A percentile compares a stretch with the other conserved stretches of the same genome.
Evolutionary conservation across 768 basidiomycete species (phyloP).

Genomic region (Mycena floridula): DNA sequence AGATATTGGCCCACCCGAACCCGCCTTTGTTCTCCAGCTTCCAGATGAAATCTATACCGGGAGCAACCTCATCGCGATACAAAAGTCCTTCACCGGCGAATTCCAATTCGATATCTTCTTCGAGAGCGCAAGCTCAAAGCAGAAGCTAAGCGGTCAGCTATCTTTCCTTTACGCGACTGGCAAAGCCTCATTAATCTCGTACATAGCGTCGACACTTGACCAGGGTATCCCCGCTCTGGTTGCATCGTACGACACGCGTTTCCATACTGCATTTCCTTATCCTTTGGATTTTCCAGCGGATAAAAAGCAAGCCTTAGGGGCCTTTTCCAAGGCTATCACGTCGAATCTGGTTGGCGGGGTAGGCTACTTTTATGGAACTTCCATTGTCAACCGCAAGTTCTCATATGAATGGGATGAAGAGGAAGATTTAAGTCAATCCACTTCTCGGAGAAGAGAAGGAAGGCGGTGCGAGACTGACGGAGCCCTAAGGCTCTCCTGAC

Average conservation of each 20-base stretch:
- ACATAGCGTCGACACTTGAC: slow-evolving; percentile 64
- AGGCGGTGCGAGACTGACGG: slow-evolving; percentile 61
- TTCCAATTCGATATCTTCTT: slow-evolving; percentile 91
- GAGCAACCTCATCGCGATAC: slow-evolving; percentile 82
- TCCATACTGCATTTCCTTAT: slow-evolving; percentile 64
- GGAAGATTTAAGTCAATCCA: slow-evolving; percentile 29
- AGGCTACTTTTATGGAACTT: slow-evolving; percentile 91
- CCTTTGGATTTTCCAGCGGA: slow-evolving; percentile 46
- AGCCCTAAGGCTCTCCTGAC: slow-evolving; percentile 76
- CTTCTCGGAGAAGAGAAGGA: slow-evolving; percentile 29
- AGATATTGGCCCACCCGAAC: slow-evolving; percentile 59
- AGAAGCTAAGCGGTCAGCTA: slow-evolving; percentile 57
- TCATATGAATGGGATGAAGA: slow-evolving; percentile 89
- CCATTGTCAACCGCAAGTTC: slow-evolving; percentile 80
- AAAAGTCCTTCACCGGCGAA: slow-evolving; percentile 77
- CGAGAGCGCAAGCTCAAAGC: slow-evolving; percentile 66
- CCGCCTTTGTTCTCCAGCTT: slow-evolving; percentile 72
- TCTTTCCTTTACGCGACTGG: slow-evolving; percentile 3
- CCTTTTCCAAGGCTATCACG: slow-evolving; percentile 84
- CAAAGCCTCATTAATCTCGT: slow-evolving; percentile 3
- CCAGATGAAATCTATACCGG: slow-evolving; percentile 65
- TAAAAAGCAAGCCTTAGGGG: slow-evolving; percentile 42
- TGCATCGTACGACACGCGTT: slow-evolving; percentile 56
- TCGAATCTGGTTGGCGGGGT: slow-evolving; percentile 90
- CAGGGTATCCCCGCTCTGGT: slow-evolving; percentile 63